Conservation (phyloP, 208 protist species). For the Tritrichomonas musculus region DNA sequence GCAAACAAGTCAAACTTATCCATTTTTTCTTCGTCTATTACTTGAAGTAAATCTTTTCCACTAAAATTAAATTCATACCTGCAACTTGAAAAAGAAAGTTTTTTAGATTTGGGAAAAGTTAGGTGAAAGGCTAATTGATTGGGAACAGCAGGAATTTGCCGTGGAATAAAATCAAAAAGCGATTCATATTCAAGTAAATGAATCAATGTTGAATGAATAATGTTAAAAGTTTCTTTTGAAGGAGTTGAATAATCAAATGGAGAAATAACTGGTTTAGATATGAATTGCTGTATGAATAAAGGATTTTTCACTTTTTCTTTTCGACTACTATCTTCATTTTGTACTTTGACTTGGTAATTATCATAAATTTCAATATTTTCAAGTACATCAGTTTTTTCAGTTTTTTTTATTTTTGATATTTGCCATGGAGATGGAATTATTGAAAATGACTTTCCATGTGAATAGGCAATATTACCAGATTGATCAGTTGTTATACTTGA, state of each 20-base stretch:
- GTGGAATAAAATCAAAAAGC: neutral
- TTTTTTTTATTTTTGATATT: neutral
- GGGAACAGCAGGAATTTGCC: neutral
- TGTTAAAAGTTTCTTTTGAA: neutral
- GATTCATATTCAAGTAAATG: neutral
- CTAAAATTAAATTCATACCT: neutral
- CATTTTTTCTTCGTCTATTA: neutral
- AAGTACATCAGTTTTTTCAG: neutral
- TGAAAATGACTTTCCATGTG: neutral
- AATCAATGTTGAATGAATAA: neutral
- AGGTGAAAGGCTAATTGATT: neutral
- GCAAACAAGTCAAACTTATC: neutral
- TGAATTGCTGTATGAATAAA: neutral
- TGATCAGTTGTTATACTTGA: neutral
- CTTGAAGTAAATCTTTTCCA: neutral
- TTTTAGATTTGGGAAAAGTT: neutral
- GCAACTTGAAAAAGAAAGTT: too few species aligned
- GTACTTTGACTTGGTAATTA: too few species aligned
- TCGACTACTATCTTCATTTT: neutral
- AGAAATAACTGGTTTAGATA: neutral
- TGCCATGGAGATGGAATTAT: neutral
- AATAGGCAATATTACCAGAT: neutral
- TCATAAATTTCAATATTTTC: neutral
- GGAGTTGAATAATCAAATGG: too few species aligned
- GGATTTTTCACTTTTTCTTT: neutral